phyloP scores from a whole-genome alignment of 2,329 filamentous ascomycete genomes.

The Leptographium lundbergii region DNA sequence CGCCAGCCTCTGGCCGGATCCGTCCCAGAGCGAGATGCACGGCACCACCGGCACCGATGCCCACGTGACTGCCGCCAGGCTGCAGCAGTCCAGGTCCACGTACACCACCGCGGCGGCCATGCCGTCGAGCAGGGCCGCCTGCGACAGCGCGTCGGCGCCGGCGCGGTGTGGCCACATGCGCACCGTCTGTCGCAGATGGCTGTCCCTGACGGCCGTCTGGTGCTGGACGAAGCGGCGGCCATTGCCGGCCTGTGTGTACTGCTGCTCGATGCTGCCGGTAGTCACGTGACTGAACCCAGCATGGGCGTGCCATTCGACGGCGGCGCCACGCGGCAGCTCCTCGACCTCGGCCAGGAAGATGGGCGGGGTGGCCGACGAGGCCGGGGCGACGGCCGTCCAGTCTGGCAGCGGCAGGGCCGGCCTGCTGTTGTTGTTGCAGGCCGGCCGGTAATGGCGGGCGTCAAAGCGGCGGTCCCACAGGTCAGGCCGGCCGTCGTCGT shows the following conservation, averaged over 20 bases:
- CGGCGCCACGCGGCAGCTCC: conserved; percentile 58
- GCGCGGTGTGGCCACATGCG: conserved; percentile 1
- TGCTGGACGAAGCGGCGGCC: too few species aligned
- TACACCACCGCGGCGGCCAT: conserved; percentile 6
- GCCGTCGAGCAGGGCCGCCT: background rate
- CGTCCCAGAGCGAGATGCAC: conserved; percentile 30
- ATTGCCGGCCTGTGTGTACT: too few species aligned
- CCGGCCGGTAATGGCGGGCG: conserved; percentile 30
- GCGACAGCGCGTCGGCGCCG: background rate
- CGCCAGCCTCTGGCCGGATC: conserved; percentile 20
- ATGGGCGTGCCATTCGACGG: conserved; percentile 74
- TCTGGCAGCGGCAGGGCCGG: conserved; percentile 31
- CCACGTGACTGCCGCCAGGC: background rate
- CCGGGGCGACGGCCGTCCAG: conserved; percentile 31
- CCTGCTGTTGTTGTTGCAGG: conserved; percentile 4
- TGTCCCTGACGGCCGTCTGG: background rate
- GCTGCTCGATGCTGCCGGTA: background rate
- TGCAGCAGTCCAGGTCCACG: conserved; percentile 2
- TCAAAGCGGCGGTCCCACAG: conserved; percentile 57
- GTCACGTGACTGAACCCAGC: conserved; percentile 37
- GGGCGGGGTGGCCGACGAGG: conserved; percentile 34
- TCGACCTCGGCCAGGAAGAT: conserved; percentile 66
- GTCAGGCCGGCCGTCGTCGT: conserved; percentile 39
- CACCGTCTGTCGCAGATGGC: background rate
- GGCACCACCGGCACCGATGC: conserved; percentile 20